Percentiles rank a stretch among this genome's conserved stretches.
These are phyloP conservation scores for bread wheat (Triticum aestivum) DNA, from an alignment of 176 grass and related monocot species.

Conservation along the genomic window DNA sequence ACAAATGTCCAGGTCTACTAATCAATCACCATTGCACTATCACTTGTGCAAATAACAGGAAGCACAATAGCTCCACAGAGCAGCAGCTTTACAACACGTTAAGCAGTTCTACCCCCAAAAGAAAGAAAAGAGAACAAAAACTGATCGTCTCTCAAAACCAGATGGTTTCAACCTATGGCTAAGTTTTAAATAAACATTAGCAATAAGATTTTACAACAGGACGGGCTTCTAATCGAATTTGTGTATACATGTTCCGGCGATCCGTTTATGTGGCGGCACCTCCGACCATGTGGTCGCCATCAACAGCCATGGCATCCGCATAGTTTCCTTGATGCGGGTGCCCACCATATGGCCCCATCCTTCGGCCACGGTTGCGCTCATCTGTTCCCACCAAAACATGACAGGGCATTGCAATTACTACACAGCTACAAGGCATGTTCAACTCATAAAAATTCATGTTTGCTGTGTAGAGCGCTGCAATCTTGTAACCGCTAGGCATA, in stretches of 20 bases:
- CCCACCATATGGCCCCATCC: slow-evolving; percentile 32
- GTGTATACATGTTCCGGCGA: slow-evolving; percentile 35
- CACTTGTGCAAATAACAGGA: neutral
- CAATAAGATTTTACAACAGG: slow-evolving; percentile 32
- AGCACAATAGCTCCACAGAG: neutral
- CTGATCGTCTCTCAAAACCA: neutral
- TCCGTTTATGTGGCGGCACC: slow-evolving; percentile 32
- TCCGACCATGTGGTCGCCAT: slow-evolving; percentile 38
- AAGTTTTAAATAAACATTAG: slow-evolving; percentile 39
- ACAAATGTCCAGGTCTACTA: neutral
- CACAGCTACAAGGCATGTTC: slow-evolving; percentile 7
- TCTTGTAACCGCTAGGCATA: slow-evolving; percentile 3
- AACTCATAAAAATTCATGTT: neutral
- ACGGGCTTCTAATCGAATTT: slow-evolving; percentile 21
- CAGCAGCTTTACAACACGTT: slow-evolving; percentile 37
- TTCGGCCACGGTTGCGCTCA: slow-evolving; percentile 50
- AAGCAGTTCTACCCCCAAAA: slow-evolving; percentile 17
- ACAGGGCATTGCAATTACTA: neutral
- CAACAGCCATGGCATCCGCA: slow-evolving; percentile 33
- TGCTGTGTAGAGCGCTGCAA: neutral
- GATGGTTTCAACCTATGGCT: slow-evolving; percentile 21
- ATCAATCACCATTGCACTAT: slow-evolving; percentile 2
- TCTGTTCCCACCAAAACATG: slow-evolving; percentile 43
- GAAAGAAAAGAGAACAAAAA: neutral
- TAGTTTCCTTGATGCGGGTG: slow-evolving; percentile 45